phyloP scores from a whole-genome alignment of 2,329 filamentous ascomycete genomes.

The Biscogniauxia marginata region DNA sequence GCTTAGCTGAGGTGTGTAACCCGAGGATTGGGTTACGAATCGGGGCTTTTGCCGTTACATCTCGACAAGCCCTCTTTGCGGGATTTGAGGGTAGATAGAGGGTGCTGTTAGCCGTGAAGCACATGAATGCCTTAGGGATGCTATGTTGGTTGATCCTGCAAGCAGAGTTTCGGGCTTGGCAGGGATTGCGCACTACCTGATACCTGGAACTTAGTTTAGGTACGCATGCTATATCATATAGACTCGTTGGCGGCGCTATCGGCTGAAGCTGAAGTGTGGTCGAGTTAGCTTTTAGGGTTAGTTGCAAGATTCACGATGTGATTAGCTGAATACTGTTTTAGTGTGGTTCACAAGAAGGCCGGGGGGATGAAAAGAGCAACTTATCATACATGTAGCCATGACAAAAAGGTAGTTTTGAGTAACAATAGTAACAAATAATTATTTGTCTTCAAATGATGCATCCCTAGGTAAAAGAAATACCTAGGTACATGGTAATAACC shows the following conservation, averaged over 20 bases:
- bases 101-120: background rate
- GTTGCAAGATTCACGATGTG: background rate
- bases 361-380: background rate
- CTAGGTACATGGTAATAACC: background rate
- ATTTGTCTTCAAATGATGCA: background rate
- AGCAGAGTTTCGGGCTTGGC: conserved; percentile 9
- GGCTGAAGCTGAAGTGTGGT: background rate
- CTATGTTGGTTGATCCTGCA: background rate
- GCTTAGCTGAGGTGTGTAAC: background rate
- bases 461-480: background rate
- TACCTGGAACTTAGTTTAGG: background rate
- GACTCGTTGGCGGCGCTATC: background rate
- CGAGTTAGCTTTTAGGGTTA: background rate
- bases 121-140: conserved; percentile 5
- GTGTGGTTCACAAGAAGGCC: background rate
- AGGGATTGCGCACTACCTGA: conserved; percentile 3
- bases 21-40: conserved; percentile 5
- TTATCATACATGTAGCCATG: background rate
- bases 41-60: conserved; percentile 6
- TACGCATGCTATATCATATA: background rate
- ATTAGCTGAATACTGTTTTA: background rate
- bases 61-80: background rate
- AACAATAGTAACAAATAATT: background rate
- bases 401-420: background rate
- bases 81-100: conserved; percentile 16